Evolutionary conservation across 1,284 basidiomycete genomes (phyloP), one percentile per base, ranked within the genome.

Genomic region (Cryptococcus floricola): DNA sequence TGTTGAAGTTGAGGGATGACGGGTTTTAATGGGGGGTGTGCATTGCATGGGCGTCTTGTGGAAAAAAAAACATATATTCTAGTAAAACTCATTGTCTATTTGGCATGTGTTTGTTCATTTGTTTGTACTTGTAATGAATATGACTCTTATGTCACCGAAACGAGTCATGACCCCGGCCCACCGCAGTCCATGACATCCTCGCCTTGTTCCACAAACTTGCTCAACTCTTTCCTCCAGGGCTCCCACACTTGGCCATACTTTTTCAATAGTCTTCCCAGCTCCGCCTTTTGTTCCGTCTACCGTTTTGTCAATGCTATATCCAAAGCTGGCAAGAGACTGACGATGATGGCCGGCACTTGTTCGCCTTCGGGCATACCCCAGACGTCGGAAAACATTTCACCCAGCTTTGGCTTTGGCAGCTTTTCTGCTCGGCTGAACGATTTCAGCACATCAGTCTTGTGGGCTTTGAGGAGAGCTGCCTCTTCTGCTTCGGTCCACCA

Each of bases 401-500:
- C 81, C 23, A 96, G 75, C 68, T 86, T 84, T 45, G 83, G 81
- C 48, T 87, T 83, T 66, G 84, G 85, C 60, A 87, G 76, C 56
- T 80, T 80, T 73, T 96, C 92, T 0, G 89, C 88, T 41, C 82
- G 81, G 67, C 84, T 86, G 77, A 95, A 92, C 2, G 88, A 84
- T 54, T 80, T 78, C 80, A 95, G 81, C 39, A 95, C 88, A 48
- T 86, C 84, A 38, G 81, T 80, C 76, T 86, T 89, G 56, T 89
- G 80, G 42, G 81, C 78, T n/a, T 81, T 79, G 67, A 87, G 87
- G 55, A 89, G 79, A 42, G 82, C 83, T 49, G 85, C 84, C 69
- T 96, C 93, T 44, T 88, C 84, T 39, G 81, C 78, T 44, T 83
- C 82, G 55, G 83, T 81, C 93, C 93, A 96, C 90, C 92, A 94